Percentiles rank a stretch among this genome's conserved stretches.
Evolutionary conservation across 1,284 basidiomycete species (phyloP).

Genomic region (Ustilago bromivora): DNA sequence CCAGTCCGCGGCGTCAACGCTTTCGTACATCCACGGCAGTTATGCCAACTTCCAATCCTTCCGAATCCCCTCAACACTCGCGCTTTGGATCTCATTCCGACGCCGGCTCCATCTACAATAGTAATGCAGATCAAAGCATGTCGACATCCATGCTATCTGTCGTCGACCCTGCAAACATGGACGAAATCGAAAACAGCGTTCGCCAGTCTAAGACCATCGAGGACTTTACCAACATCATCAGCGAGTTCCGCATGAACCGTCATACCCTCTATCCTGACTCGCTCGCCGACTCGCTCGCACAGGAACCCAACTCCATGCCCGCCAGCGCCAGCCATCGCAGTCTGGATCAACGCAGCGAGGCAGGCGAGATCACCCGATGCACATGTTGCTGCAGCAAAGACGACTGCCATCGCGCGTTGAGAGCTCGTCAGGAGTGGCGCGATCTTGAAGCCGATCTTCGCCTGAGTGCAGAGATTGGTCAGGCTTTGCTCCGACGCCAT

Average conservation of each 20-base stretch:
- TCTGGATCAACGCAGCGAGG: slow-evolving; percentile 37
- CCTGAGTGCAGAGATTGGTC: slow-evolving; percentile 83
- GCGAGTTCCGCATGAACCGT: slow-evolving; percentile 60
- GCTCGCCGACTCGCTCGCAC: slow-evolving; percentile 18
- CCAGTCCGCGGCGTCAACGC: slow-evolving; percentile 9
- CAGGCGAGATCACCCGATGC: slow-evolving; percentile 26
- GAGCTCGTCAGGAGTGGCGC: slow-evolving; percentile 63
- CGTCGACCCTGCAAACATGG: slow-evolving; percentile 37
- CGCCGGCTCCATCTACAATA: slow-evolving; percentile 35
- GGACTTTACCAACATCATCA: slow-evolving; percentile 65
- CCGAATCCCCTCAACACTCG: slow-evolving; percentile 27
- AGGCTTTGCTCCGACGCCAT: slow-evolving; percentile 85
- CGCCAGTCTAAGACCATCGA: slow-evolving; percentile 61
- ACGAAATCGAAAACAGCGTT: slow-evolving; percentile 59
- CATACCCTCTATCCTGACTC: slow-evolving; percentile 46
- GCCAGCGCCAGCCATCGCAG: slow-evolving; percentile 34
- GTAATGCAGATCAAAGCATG: slow-evolving; percentile 27
- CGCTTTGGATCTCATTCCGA: slow-evolving; percentile 34
- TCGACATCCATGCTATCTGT: slow-evolving; percentile 48
- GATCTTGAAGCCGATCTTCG: slow-evolving; percentile 66
- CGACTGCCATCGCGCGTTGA: slow-evolving; percentile 56
- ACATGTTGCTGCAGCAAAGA: slow-evolving; percentile 64
- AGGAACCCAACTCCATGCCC: slow-evolving; percentile 13
- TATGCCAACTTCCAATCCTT: slow-evolving; percentile 18
- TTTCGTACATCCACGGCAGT: neutral